Evolutionary conservation across 495 filamentous ascomycete genomes (phyloP).

Genomic region (Penicillium daleae): DNA sequence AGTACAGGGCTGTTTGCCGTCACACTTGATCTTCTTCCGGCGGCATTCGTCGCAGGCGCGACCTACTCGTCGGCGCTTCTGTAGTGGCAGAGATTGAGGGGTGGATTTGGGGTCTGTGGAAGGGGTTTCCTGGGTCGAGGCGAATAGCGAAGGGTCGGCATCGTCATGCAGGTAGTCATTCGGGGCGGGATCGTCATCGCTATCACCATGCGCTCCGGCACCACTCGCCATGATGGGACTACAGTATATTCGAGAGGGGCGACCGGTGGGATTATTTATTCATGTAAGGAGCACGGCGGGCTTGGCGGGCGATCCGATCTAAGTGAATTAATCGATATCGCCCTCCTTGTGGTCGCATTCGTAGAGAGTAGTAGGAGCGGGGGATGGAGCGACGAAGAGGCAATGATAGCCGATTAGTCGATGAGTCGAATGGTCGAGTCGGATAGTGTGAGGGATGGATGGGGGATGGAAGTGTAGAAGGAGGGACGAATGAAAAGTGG

Average conservation of each 20-base stretch:
- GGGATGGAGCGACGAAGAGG: constrained; percentile 1
- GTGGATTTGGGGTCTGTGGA: constrained; percentile 35
- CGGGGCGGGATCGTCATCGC: constrained; percentile 41
- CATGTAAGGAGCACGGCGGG: constrained; percentile 30
- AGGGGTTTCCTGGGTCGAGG: constrained; percentile 28
- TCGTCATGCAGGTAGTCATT: constrained; percentile 32
- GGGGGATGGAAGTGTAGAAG: neutral
- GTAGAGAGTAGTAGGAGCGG: neutral
- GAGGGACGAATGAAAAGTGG: constrained; percentile 18
- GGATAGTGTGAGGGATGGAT: neutral
- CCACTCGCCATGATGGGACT: constrained; percentile 26
- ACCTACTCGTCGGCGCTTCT: constrained; percentile 88
- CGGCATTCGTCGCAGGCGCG: constrained; percentile 95
- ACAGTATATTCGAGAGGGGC: constrained; percentile 5
- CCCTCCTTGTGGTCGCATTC: constrained; percentile 21
- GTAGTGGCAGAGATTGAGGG: constrained; percentile 61
- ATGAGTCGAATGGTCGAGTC: neutral
- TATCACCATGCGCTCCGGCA: constrained; percentile 30
- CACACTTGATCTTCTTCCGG: constrained; percentile 98
- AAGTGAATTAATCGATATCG: constrained; percentile 23
- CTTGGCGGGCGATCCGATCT: constrained; percentile 30
- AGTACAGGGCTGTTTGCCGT: constrained; percentile 96
- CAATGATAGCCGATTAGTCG: neutral
- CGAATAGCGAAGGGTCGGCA: constrained; percentile 33
- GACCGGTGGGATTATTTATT: constrained; percentile 12